Conservation (phyloP, 345 rosid genomes). For the Aurinia saxatilis region DNA sequence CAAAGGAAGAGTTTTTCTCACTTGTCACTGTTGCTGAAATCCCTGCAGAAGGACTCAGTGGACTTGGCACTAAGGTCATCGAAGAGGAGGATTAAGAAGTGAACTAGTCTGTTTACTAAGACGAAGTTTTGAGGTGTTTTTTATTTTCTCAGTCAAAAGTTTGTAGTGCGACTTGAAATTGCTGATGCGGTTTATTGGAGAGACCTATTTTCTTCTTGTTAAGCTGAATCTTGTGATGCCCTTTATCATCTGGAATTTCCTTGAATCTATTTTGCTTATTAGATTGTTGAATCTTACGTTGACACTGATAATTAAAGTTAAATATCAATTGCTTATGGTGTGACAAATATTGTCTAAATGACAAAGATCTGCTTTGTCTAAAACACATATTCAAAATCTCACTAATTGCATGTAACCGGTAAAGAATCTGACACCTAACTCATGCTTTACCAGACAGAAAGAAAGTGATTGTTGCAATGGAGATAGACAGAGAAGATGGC, state of each 20-base stretch:
- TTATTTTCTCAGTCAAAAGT: not conserved
- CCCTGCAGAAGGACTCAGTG: slow-evolving; percentile 51
- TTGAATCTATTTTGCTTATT: not conserved
- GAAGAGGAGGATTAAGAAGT: slow-evolving; percentile 50
- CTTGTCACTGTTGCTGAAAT: slow-evolving; percentile 59
- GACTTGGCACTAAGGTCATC: slow-evolving; percentile 60
- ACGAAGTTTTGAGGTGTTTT: slow-evolving; percentile 17
- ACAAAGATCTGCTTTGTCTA: too few relatives aligned
- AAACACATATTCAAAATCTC: too few relatives aligned
- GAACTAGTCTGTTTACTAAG: not conserved
- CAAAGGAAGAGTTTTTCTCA: slow-evolving; percentile 75
- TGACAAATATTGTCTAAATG: too few relatives aligned
- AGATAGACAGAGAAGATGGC: too few relatives aligned
- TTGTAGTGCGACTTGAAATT: slow-evolving; percentile 4
- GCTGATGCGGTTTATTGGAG: slow-evolving; percentile 8
- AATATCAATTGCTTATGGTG: not conserved
- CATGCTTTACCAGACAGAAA: too few relatives aligned
- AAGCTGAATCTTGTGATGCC: not conserved
- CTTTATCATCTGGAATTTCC: not conserved
- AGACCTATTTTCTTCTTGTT: slow-evolving; percentile 10
- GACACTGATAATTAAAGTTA: not conserved
- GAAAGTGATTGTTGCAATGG: too few relatives aligned
- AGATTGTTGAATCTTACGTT: not conserved
- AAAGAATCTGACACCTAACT: too few relatives aligned
- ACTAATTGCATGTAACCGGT: too few relatives aligned